phyloP scores from a whole-genome alignment of 2,329 filamentous ascomycete genomes.

The Stagonosporopsis chrysanthemi region DNA sequence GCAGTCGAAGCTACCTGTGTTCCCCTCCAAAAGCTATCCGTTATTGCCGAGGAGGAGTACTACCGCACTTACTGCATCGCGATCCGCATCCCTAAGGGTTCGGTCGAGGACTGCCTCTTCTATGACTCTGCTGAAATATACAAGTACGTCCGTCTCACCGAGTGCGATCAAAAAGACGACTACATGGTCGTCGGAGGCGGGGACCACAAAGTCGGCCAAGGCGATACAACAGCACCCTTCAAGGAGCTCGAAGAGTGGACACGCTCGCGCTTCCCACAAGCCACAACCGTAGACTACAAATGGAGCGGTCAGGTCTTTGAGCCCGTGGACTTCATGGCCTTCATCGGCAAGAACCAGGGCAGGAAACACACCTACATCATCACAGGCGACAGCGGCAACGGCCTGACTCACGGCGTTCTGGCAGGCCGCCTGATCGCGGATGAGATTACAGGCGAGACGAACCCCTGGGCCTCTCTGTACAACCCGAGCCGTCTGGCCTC shows the following conservation, averaged over 20 bases:
- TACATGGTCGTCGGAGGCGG: conserved; percentile 65
- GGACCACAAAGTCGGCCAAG: conserved; percentile 67
- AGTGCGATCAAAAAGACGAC: conserved; percentile 61
- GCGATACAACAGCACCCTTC: conserved; percentile 56
- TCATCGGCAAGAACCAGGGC: conserved; percentile 64
- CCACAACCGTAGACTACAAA: conserved; percentile 60
- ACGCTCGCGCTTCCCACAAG: conserved; percentile 61
- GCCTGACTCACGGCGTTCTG: conserved; percentile 64
- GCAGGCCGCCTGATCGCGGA: conserved; percentile 62
- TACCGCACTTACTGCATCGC: conserved; percentile 65
- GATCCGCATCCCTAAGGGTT: conserved; percentile 60
- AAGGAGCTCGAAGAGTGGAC: conserved; percentile 62
- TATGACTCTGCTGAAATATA: conserved; percentile 64
- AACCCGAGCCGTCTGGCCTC: conserved; percentile 57
- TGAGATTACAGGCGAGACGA: conserved; percentile 59
- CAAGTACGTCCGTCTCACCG: conserved; percentile 63
- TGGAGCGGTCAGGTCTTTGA: conserved; percentile 68
- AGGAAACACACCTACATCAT: conserved; percentile 61
- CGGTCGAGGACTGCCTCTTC: conserved; percentile 62
- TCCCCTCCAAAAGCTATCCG: conserved; percentile 63
- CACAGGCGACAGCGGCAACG: conserved; percentile 66
- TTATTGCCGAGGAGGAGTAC: conserved; percentile 62
- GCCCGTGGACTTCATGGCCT: conserved; percentile 63
- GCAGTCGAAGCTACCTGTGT: conserved; percentile 64
- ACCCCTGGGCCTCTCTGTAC: conserved; percentile 61